Evolutionary conservation across 2,329 filamentous ascomycete genomes (phyloP).

Genomic region (Cryphonectria nitschkei): DNA sequence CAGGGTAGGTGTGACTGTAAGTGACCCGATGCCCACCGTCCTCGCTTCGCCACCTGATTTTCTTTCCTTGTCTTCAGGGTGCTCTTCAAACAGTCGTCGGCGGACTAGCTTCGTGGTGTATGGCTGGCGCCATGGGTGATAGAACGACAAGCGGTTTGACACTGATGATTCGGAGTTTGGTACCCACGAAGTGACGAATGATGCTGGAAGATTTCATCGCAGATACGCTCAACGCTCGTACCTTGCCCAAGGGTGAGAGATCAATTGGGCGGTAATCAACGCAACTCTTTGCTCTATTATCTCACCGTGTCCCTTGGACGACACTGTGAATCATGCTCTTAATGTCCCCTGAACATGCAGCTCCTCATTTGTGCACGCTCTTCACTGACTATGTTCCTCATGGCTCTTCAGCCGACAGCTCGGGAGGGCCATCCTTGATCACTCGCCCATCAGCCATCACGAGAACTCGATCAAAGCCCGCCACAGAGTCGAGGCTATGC

Average conservation of each 20-base stretch:
- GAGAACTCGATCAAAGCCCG: constrained; percentile 21
- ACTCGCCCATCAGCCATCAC: constrained; percentile 13
- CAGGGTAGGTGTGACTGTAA: constrained; percentile 51
- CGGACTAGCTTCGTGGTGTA: background rate
- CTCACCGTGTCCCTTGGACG: background rate
- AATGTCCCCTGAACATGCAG: background rate
- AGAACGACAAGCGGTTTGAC: background rate
- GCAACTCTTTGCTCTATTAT: background rate
- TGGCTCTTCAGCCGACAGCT: background rate
- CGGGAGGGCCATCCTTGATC: constrained; percentile 10
- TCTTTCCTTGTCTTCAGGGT: constrained; percentile 16
- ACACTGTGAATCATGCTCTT: background rate
- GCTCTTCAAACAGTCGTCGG: constrained; percentile 14
- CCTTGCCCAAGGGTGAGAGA: background rate
- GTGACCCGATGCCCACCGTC: constrained; percentile 28
- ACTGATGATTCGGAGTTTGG: background rate
- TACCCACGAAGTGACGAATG: constrained; percentile 11
- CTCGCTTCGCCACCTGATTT: background rate
- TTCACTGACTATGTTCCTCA: background rate
- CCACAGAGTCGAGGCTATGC: constrained; percentile 19
- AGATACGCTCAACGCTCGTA: background rate
- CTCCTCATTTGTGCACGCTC: background rate
- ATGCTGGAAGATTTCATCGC: background rate
- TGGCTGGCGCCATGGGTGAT: background rate
- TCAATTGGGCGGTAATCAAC: background rate